Evolutionary conservation across 2,329 filamentous ascomycete species (phyloP).

Genomic region (Aspergillus novoparasiticus): DNA sequence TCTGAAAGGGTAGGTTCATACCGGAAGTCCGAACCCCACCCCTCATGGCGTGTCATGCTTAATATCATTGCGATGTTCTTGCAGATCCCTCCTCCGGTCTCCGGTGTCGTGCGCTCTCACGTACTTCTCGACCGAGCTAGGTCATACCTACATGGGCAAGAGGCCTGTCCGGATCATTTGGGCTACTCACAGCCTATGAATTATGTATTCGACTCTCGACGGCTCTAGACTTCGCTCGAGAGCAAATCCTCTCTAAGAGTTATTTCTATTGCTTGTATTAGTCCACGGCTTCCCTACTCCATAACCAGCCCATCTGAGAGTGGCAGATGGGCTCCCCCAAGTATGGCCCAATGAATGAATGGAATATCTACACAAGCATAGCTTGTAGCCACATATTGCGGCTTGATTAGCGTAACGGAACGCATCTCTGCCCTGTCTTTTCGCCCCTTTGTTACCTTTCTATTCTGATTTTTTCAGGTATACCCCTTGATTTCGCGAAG

Average conservation of each 20-base stretch:
- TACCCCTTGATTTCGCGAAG: background rate
- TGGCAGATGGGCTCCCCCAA: background rate
- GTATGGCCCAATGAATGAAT: background rate
- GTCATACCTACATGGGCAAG: conserved; percentile 10
- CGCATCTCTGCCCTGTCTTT: background rate
- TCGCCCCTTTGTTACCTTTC: background rate
- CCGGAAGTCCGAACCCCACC: background rate
- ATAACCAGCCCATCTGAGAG: background rate
- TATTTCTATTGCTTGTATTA: background rate
- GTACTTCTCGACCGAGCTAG: conserved; percentile 5
- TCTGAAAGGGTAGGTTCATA: conserved; percentile 6
- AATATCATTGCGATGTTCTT: background rate
- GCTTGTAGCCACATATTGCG: background rate
- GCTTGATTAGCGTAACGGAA: background rate
- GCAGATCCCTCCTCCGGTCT: conserved; percentile 6
- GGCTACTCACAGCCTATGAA: conserved; percentile 14
- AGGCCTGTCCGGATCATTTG: conserved; percentile 13
- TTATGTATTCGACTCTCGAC: background rate
- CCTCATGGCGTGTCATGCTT: background rate
- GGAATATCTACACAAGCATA: background rate
- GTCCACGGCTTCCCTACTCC: background rate
- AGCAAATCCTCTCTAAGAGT: background rate
- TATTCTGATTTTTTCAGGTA: background rate
- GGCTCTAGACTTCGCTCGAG: background rate
- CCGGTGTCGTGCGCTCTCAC: conserved; percentile 14